Conservation (phyloP, 2,329 filamentous ascomycete genomes). For the Fusarium tupiense region DNA sequence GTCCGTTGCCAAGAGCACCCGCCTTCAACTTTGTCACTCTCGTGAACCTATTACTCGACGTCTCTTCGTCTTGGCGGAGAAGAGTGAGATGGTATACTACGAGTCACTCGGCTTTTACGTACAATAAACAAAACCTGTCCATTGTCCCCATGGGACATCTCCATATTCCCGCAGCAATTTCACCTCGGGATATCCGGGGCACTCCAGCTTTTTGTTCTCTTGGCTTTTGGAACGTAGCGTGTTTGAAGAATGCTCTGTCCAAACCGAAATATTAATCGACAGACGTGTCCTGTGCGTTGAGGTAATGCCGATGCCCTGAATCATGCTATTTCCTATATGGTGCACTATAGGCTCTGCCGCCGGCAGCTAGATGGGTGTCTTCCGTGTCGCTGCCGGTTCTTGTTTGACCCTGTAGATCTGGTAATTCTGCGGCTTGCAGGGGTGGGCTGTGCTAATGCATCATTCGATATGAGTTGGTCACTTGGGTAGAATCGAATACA, state of each 20-base stretch:
- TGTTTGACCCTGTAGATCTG: conserved; percentile 19
- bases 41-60: neutral
- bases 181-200: conserved; percentile 21
- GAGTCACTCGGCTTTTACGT: conserved; percentile 35
- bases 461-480: neutral
- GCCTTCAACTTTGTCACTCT: neutral
- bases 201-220: conserved; percentile 34
- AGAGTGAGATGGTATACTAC: conserved; percentile 2
- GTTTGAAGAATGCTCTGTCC: neutral
- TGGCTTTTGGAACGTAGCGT: conserved; percentile 1
- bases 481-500: neutral
- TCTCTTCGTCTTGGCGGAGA: neutral
- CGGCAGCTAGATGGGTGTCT: conserved; percentile 10
- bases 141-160: conserved; percentile 38
- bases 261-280: conserved; percentile 11
- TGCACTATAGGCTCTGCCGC: neutral
- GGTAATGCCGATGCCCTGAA: conserved; percentile 19
- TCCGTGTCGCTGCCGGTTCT: conserved; percentile 6
- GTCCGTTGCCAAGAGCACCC: conserved; percentile 20
- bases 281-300: conserved; percentile 17
- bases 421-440: neutral
- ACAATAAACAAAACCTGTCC: conserved; percentile 28
- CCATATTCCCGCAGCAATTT: conserved; percentile 24
- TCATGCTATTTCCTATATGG: neutral
- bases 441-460: conserved; percentile 4